Conservation (phyloP, 2,329 filamentous ascomycete genomes). For the Penicillium capsulatum region DNA sequence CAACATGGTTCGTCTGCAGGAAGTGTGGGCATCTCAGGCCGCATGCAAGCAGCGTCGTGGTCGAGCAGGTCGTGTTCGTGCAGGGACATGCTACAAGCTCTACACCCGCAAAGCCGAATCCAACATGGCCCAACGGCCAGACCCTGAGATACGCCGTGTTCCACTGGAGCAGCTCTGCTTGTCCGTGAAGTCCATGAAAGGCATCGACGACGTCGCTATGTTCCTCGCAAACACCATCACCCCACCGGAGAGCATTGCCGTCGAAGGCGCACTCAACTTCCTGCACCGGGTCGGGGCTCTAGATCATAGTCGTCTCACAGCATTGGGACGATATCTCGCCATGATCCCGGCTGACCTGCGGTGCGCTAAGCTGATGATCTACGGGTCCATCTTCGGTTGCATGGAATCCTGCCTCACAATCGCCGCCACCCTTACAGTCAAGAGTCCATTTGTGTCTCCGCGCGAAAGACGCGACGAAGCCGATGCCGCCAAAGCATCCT, state of each 20-base stretch:
- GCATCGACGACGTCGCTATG: slow-evolving; percentile 70
- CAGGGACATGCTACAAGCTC: slow-evolving; percentile 90
- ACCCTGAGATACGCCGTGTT: slow-evolving; percentile 89
- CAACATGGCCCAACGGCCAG: slow-evolving; percentile 80
- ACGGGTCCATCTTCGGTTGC: slow-evolving; percentile 89
- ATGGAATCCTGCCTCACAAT: slow-evolving; percentile 84
- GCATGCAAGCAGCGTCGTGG: slow-evolving; percentile 93
- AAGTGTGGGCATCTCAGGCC: slow-evolving; percentile 90
- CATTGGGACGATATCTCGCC: slow-evolving; percentile 85
- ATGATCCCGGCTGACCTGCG: slow-evolving; percentile 92
- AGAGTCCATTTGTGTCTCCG: slow-evolving; percentile 80
- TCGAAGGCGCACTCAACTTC: slow-evolving; percentile 76
- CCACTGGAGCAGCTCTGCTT: slow-evolving; percentile 92
- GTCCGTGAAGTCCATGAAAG: slow-evolving; percentile 86
- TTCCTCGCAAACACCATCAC: slow-evolving; percentile 87
- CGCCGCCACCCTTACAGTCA: slow-evolving; percentile 84
- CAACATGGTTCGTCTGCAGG: slow-evolving; percentile 90
- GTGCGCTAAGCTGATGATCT: slow-evolving; percentile 92
- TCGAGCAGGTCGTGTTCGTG: slow-evolving; percentile 86
- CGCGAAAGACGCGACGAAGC: slow-evolving; percentile 78
- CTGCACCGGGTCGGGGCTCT: slow-evolving; percentile 83
- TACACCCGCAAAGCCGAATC: slow-evolving; percentile 81
- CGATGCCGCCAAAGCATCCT: slow-evolving; percentile 68
- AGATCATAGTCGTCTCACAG: slow-evolving; percentile 79
- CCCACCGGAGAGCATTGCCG: slow-evolving; percentile 77